Evolutionary conservation across 2,329 filamentous ascomycete genomes (phyloP), one percentile per base, ranked within the genome.

Genomic region (Colletotrichum noveboracense): DNA sequence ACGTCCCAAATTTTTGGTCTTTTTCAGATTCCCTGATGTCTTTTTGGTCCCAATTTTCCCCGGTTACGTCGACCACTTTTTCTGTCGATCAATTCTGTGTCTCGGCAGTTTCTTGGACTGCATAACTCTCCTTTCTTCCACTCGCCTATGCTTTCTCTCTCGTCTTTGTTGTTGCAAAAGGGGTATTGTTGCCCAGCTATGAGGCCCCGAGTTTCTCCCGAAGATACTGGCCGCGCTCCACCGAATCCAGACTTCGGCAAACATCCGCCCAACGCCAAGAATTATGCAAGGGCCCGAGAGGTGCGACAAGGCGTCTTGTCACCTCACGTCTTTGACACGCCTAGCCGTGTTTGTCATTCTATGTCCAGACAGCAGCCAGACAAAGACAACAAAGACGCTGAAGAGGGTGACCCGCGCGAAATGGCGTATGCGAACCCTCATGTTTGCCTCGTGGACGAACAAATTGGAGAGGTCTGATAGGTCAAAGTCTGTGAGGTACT

Each of bases 401-500:
- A 89, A 85, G 16, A 88, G 62, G n/a, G 87, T 79, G 14, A 84
- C 81, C n/a, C 87, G 85, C 58, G 85, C 78, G 76, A 89, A 89
- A 6, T 82, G 83, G 26, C 82, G 80, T 12, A 82, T 70, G 2
- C 80, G 82, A 70, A 84, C 79, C 18, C 77, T 79, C 65, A 79
- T 64, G 16, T 78, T 74, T 10, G 70, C 69, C 30, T 80, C 77
- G 28, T 76, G 72, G 71, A 82, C 80, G 7, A 88, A 83, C 28
- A 87, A 80, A 48, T 83, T 82, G n/a, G 81, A 78, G 9, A 89
- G 82, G 58, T 80, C 81, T 9, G 83, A 78, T 12, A 87, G 77
- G 69, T 89, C 79, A 77, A 93, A 92, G 36, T 84, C 81, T 55
- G 83, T 85, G 75, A 93, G 89, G 80, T 93, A 93, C 21, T 88